Evolutionary conservation across 23 red algal species (phyloP).

Genomic region (Gracilaria caudata): DNA sequence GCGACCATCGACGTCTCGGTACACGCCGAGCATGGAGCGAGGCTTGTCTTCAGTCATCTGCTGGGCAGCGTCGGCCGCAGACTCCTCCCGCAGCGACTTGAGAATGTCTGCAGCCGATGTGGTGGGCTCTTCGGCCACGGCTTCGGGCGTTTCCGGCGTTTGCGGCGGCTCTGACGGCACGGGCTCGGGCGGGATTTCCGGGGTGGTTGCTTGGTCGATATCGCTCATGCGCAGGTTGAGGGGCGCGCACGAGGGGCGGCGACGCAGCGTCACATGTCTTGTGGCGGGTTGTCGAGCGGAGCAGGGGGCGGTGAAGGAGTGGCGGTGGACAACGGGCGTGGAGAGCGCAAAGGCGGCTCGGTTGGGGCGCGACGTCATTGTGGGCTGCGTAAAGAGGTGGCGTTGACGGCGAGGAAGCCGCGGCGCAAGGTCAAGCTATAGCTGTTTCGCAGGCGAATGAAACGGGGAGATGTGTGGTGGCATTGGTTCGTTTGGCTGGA

Average conservation of each 20-base stretch:
- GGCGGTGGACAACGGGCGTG: slow-evolving; percentile 6
- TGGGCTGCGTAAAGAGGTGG: background rate
- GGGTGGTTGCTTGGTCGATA: background rate
- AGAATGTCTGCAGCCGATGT: slow-evolving; percentile 68
- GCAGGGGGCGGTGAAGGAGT: background rate
- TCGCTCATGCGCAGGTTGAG: background rate
- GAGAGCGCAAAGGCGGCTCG: slow-evolving; percentile 2
- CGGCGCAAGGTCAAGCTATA: too few species aligned
- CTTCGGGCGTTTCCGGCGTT: background rate
- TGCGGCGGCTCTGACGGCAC: background rate
- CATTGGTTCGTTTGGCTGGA: background rate
- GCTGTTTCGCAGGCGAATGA: too few species aligned
- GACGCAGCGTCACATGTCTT: background rate
- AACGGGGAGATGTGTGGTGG: too few species aligned
- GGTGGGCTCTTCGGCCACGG: background rate
- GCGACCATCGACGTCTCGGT: slow-evolving; percentile 86
- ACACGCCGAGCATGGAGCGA: slow-evolving; percentile 74
- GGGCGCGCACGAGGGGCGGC: background rate
- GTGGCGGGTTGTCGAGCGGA: background rate
- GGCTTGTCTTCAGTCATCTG: background rate
- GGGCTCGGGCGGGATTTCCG: background rate
- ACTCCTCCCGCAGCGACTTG: slow-evolving; percentile 49
- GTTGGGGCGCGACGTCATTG: background rate
- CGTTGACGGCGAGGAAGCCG: background rate
- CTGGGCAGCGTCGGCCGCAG: slow-evolving; percentile 24